phyloP scores from a whole-genome alignment of 2,329 filamentous ascomycete species.

The Aspergillus fijiensis region DNA sequence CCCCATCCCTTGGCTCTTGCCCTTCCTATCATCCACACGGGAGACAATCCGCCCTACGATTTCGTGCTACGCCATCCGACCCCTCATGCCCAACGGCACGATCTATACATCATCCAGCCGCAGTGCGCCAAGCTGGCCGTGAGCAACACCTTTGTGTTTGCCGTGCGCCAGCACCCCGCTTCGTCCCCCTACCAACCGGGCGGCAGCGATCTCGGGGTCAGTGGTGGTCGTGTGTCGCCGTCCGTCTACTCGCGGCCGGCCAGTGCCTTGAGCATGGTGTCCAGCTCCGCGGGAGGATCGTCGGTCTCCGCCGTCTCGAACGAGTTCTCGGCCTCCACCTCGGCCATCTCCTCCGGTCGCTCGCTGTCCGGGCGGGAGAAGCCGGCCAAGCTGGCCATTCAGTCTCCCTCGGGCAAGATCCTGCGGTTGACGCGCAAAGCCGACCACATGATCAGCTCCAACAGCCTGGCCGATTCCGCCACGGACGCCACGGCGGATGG shows the following conservation, averaged over 20 bases:
- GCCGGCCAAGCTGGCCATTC: slow-evolving; percentile 92
- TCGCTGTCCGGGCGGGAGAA: slow-evolving; percentile 56
- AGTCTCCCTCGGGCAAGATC: slow-evolving; percentile 92
- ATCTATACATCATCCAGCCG: slow-evolving; percentile 94
- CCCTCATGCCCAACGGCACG: slow-evolving; percentile 93
- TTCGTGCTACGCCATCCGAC: slow-evolving; percentile 93
- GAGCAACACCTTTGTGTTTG: slow-evolving; percentile 98
- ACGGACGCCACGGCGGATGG: slow-evolving; percentile 49
- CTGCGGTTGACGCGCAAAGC: slow-evolving; percentile 60
- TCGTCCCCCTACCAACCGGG: slow-evolving; percentile 48
- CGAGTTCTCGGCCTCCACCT: slow-evolving; percentile 44
- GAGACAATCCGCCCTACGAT: slow-evolving; percentile 90
- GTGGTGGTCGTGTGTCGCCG: slow-evolving; percentile 51
- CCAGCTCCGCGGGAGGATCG: slow-evolving; percentile 53
- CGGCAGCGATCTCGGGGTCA: slow-evolving; percentile 32
- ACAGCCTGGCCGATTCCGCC: slow-evolving; percentile 31
- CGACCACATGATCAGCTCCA: slow-evolving; percentile 44
- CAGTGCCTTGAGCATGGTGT: slow-evolving; percentile 62
- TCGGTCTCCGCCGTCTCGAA: slow-evolving; percentile 48
- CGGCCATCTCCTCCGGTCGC: slow-evolving; percentile 55
- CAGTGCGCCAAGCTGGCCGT: slow-evolving; percentile 84
- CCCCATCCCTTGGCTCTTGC: slow-evolving; percentile 87
- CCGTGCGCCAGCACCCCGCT: slow-evolving; percentile 87
- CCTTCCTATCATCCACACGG: slow-evolving; percentile 84
- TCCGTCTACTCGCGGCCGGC: slow-evolving; percentile 54